Base-by-base conservation (phyloP, 2,329 filamentous ascomycete species). In the Aspergillus ochraceoroseus region DNA sequence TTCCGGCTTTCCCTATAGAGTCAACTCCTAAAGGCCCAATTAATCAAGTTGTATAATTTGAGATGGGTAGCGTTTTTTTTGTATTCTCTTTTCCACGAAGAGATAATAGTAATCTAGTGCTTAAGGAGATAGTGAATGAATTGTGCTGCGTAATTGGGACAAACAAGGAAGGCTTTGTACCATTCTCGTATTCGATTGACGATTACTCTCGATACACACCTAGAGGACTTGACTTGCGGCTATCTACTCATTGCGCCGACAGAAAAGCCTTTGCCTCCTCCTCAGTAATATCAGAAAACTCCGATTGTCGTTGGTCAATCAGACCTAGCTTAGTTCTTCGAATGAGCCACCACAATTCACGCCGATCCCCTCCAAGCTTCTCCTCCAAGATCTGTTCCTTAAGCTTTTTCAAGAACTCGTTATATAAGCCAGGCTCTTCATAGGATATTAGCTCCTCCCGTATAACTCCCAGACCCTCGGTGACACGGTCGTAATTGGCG, bases 321-420 rank as follows among this genome's bases (percentile, higher is more conserved):
- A 95, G 68, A 0, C 88, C 86, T 41, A 95, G 66, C 51, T 72
- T 78, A 28, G 74, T 77, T 43, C 71, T 76, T 52, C 82, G 74
- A 15, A 95, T 67, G 51, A 76, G 71, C 69, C 79, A 85, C 88
- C 88, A 95, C 67, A 95, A 80, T 56, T 94, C 87, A 48, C 76
- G 76, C 38, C 87, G 72, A 54, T 94, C 83, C 0, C 87, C 88
- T 25, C 82, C 80, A 2, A 95, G 65, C 51, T 83, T 75, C 0
- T 80, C 84, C 0, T 72, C 75, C 5, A 88, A 62, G 1, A 95
- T 60, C 41, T 80, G 79, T 50, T 71, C 72, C 70, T 95, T 96
- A 53, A 96, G 64, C 22, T 75, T 73, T 27, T 63, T 70, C 28
- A 94, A 55, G 50, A 89, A 85, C 1, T 74, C 70, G 58, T 96